Conservation (phyloP, 2,329 filamentous ascomycete genomes). For the Fusarium pseudonygamai region DNA sequence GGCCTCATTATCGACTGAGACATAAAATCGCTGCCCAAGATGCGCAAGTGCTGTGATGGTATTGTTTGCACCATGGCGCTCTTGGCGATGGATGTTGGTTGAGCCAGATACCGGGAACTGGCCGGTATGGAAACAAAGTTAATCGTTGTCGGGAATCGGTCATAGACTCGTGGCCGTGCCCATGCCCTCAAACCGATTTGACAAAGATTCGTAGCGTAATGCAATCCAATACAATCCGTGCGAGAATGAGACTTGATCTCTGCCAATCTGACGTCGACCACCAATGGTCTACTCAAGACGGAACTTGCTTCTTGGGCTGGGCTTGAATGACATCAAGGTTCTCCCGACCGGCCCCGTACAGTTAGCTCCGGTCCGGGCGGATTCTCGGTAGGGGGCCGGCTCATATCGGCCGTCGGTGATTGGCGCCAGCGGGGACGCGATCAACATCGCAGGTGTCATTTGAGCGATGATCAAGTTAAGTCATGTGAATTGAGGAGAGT, state of each 20-base stretch:
- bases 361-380: conserved; percentile 26
- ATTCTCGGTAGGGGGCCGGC: conserved; percentile 12
- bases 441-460: conserved; percentile 16
- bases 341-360: conserved; percentile 17
- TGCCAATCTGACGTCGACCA: not conserved
- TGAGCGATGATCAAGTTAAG: conserved; percentile 6
- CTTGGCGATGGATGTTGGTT: not conserved
- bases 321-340: conserved; percentile 13
- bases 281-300: not conserved
- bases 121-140: not conserved
- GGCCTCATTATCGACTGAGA: not conserved
- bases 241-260: not conserved
- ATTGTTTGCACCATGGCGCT: not conserved
- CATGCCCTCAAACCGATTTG: not conserved
- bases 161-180: not conserved
- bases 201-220: not conserved
- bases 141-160: not conserved
- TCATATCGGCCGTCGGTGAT: conserved; percentile 28
- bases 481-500: conserved; percentile 37
- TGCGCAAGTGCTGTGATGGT: not conserved
- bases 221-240: not conserved
- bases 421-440: conserved; percentile 7
- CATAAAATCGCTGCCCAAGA: not conserved
- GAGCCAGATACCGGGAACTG: not conserved
- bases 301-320: not conserved